Conservation (phyloP, 73 alveolate genomes). For the Durusdinium trenchii region DNA sequence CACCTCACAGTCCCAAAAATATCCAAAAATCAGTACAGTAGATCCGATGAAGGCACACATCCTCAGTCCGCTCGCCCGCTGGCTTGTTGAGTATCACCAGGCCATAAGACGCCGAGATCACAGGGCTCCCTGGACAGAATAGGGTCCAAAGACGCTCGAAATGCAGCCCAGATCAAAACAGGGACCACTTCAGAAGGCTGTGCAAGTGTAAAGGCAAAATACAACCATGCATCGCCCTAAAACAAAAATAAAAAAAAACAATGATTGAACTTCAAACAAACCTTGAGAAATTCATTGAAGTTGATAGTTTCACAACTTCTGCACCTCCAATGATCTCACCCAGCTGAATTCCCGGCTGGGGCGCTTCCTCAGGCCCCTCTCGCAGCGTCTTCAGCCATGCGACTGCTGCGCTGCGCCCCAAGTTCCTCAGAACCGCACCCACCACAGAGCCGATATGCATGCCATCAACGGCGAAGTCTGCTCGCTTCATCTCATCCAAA, state of each 20-base stretch:
- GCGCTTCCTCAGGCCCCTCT: not conserved
- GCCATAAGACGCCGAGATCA: conserved; percentile 3
- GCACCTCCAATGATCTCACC: not conserved
- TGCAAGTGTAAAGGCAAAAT: not conserved
- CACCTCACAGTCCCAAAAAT: not conserved
- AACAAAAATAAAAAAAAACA: too few species aligned
- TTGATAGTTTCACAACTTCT: not conserved
- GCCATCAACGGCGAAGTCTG: conserved; percentile 36
- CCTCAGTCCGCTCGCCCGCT: conserved; percentile 57
- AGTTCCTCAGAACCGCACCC: conserved; percentile 28
- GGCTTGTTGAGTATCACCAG: conserved; percentile 64
- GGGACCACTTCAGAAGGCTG: not conserved
- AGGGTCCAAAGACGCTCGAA: too few species aligned
- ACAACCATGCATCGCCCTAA: not conserved
- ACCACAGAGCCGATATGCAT: conserved; percentile 49
- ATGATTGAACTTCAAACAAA: too few species aligned
- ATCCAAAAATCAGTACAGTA: not conserved
- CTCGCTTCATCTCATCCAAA: conserved; percentile 18
- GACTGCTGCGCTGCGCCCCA: not conserved
- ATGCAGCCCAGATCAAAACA: not conserved
- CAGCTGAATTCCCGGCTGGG: not conserved
- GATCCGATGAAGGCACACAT: conserved; percentile 17
- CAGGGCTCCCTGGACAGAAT: not conserved
- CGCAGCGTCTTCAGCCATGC: not conserved
- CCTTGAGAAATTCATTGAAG: too few species aligned